Percentiles rank a stretch among this genome's conserved stretches.
Conservation (phyloP, 331 rosid species). For the Quercus lobata region DNA sequence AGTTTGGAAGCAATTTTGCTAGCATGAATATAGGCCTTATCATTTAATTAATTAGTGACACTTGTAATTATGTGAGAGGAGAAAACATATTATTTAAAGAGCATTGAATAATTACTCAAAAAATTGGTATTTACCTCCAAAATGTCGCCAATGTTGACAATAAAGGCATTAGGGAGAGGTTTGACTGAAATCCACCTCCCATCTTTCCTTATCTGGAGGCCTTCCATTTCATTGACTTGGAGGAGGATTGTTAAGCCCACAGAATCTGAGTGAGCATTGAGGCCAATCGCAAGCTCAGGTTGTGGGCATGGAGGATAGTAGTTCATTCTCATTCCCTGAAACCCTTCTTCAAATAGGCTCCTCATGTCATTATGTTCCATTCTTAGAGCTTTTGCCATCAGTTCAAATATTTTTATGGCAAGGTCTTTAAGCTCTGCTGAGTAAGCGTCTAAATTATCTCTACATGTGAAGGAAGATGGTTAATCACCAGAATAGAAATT, state of each 20-base stretch:
- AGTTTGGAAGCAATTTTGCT: too few relatives aligned
- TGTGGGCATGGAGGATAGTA: slow-evolving; percentile 41
- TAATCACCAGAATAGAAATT: too few relatives aligned
- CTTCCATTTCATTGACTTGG: slow-evolving; percentile 14
- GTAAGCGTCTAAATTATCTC: slow-evolving; percentile 19
- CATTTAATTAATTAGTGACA: too few relatives aligned
- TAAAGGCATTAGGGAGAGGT: slow-evolving; percentile 5
- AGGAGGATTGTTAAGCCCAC: slow-evolving; percentile 31
- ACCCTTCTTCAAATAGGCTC: slow-evolving; percentile 21
- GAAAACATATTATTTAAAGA: too few relatives aligned
- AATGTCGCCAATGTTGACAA: too few relatives aligned
- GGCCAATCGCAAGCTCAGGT: slow-evolving; percentile 29
- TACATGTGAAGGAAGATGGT: not conserved
- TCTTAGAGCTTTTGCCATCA: slow-evolving; percentile 18
- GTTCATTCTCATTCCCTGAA: slow-evolving; percentile 28
- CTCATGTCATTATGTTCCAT: slow-evolving; percentile 19
- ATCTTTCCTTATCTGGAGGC: slow-evolving; percentile 19
- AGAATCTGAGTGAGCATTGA: slow-evolving; percentile 24
- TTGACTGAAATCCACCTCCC: slow-evolving; percentile 10
- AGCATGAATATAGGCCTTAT: too few relatives aligned
- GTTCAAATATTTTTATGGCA: not conserved
- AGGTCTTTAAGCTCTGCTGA: slow-evolving; percentile 4
- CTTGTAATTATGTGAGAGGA: not conserved
- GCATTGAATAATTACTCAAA: too few relatives aligned
- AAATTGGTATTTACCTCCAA: too few relatives aligned